Percentiles rank a stretch among this genome's conserved stretches.
phyloP scores from a whole-genome alignment of 2,329 filamentous ascomycete species.

The Metarhizium brunneum region DNA sequence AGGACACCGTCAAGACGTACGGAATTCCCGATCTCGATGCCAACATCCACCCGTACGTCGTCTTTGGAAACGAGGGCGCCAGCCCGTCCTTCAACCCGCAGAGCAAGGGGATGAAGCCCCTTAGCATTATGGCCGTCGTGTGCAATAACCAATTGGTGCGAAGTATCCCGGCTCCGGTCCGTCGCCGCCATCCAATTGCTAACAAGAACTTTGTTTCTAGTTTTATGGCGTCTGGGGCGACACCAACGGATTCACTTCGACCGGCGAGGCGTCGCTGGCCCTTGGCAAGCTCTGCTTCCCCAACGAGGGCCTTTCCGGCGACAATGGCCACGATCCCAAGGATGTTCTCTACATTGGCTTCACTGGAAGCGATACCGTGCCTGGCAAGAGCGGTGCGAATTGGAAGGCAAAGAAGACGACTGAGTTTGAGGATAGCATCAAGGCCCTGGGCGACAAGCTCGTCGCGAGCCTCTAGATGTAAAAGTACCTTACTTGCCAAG shows the following conservation, averaged over 20 bases:
- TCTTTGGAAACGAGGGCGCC: slow-evolving; percentile 37
- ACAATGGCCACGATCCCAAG: slow-evolving; percentile 43
- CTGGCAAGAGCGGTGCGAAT: slow-evolving; percentile 38
- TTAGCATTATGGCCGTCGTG: too few species aligned
- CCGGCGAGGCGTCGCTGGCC: too few species aligned
- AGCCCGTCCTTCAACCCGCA: slow-evolving; percentile 28
- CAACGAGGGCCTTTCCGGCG: slow-evolving; percentile 35
- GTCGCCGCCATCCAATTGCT: too few species aligned
- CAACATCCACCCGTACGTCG: slow-evolving; percentile 41
- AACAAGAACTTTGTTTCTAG: too few species aligned
- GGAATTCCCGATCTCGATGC: slow-evolving; percentile 36
- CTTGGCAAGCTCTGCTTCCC: slow-evolving; percentile 24
- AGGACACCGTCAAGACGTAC: slow-evolving; percentile 26
- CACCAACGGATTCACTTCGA: too few species aligned
- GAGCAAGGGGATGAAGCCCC: too few species aligned
- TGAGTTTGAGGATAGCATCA: slow-evolving; percentile 45
- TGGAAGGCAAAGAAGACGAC: slow-evolving; percentile 41
- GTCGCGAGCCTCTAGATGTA: slow-evolving; percentile 17
- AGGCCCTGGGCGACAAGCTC: slow-evolving; percentile 39
- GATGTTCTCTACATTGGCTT: slow-evolving; percentile 57
- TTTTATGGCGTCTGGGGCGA: too few species aligned
- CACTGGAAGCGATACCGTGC: slow-evolving; percentile 34
- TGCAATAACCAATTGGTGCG: too few species aligned
- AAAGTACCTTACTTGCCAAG: too few species aligned
- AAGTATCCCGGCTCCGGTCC: too few species aligned